Evolutionary conservation across 306 rosid species (phyloP), one percentile per base, ranked within the genome.

Genomic region (Castanea crenata): DNA sequence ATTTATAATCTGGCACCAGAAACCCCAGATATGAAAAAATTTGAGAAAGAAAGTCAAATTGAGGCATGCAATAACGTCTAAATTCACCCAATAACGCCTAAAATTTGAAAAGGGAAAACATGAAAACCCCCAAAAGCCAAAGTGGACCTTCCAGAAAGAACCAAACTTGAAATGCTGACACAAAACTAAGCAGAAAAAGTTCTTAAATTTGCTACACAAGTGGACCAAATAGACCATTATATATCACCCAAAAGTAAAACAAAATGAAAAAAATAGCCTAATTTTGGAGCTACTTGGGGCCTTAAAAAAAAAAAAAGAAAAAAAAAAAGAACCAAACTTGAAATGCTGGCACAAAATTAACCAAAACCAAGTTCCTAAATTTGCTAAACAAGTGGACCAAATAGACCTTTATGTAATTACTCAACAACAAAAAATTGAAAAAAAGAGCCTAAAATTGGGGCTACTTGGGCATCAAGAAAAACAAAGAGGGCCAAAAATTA

Each of bases 401-500:
- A 67, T 67, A 18, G 25, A 9, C 51, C 51, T 7, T 34, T 34
- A 29, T 6, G 16, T 29, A 41, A 1, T 34, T n/a, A 29, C 69
- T 44, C 41, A 12, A 29, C n/a, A 49, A 3, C 16, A 49, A 35
- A 1, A 16, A 32, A 18, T 32, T 6, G n/a, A 32, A 21, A 67
- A 63, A 34, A 67, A 25, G 51, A 35, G 49, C 71, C 71, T 32
- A 34, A 67, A 12, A 34, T 67, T 34, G 51, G 49, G 3, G 71
- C 71, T 67, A 19, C 52, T 67, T 67, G 71, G 23, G 25, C 71
- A 35, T 19, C 71, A 67, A 65, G 71, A 15, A 65, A 65, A 34
- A 21, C 10, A 19, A 16, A 67, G 20, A 18, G 15, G 46, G 15
- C 12, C 2, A 19, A 19, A 67, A 65, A 6, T 32, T 9, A 18